Conservation (phyloP, 1,284 basidiomycete genomes). For the Ganoderma boninense region DNA sequence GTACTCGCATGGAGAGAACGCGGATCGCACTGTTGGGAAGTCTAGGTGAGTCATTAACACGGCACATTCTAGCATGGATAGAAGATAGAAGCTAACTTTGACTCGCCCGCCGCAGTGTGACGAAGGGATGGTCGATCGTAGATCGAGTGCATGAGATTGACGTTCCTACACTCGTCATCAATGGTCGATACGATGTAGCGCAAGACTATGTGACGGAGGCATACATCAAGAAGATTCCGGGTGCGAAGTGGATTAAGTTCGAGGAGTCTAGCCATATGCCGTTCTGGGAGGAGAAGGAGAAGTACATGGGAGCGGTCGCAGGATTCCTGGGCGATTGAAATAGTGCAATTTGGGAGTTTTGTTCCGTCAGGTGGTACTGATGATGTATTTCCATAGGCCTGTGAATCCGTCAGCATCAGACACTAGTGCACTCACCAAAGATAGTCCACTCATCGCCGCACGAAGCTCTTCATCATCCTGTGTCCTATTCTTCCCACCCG, state of each 20-base stretch:
- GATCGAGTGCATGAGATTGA: constrained; percentile 37
- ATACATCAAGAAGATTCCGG: constrained; percentile 34
- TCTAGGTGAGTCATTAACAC: constrained; percentile 19
- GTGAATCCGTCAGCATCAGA: neutral
- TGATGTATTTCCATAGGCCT: neutral
- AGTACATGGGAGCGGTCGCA: constrained; percentile 31
- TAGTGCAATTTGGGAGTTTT: neutral
- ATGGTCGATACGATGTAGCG: constrained; percentile 37
- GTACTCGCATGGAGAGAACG: constrained; percentile 24
- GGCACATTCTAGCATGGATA: neutral
- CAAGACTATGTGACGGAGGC: constrained; percentile 37
- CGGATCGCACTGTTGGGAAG: constrained; percentile 32
- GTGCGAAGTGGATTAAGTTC: constrained; percentile 38
- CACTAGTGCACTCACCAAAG: neutral
- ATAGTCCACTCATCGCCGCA: constrained; percentile 60
- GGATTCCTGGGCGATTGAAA: constrained; percentile 21
- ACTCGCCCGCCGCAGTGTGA: constrained; percentile 42
- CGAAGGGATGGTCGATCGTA: constrained; percentile 47
- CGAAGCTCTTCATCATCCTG: constrained; percentile 72
- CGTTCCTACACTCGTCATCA: constrained; percentile 41
- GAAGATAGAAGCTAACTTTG: no score
- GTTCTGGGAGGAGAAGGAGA: constrained; percentile 38
- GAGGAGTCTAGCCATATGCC: constrained; percentile 40
- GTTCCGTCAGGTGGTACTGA: neutral
- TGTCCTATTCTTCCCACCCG: constrained; percentile 33